These are phyloP conservation scores for Tolypocladium amazonense DNA, from an alignment of 2,329 filamentous ascomycete genomes.

Conservation along the genomic window DNA sequence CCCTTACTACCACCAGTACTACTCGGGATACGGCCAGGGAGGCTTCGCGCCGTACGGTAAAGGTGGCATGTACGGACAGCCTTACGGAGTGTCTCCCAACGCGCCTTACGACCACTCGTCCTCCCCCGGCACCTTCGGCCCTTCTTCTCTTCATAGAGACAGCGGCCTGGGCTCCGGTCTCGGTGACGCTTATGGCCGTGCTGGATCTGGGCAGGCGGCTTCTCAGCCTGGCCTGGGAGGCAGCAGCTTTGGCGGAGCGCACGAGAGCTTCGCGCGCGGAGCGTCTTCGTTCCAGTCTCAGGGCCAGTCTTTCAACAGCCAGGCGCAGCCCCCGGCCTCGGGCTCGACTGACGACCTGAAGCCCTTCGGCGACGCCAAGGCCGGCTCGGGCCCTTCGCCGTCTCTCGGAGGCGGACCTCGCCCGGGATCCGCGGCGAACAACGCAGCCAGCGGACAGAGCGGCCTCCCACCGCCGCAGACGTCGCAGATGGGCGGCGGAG, in stretches of 20 bases:
- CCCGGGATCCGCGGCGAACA: conserved; percentile 48
- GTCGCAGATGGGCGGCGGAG: conserved; percentile 41
- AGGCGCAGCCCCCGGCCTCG: conserved; percentile 33
- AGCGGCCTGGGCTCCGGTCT: conserved; percentile 38
- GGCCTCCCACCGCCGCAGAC: conserved; percentile 46
- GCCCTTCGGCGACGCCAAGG: conserved; percentile 47
- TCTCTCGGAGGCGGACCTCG: conserved; percentile 42
- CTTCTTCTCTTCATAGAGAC: conserved; percentile 42
- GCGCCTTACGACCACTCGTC: conserved; percentile 45
- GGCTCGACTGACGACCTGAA: conserved; percentile 43
- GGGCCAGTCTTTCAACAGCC: conserved; percentile 41
- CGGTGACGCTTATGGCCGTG: conserved; percentile 40
- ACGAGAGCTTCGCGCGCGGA: conserved; percentile 45
- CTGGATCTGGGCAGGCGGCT: conserved; percentile 36
- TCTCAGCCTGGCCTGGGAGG: conserved; percentile 39
- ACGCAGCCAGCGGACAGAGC: conserved; percentile 34
- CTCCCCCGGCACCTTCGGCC: conserved; percentile 44
- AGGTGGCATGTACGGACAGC: conserved; percentile 43
- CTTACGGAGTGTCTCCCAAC: conserved; percentile 46
- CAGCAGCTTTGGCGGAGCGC: conserved; percentile 40
- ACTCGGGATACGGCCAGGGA: conserved; percentile 42
- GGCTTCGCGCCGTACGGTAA: conserved; percentile 45
- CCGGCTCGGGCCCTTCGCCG: conserved; percentile 42
- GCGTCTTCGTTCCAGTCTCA: conserved; percentile 45
- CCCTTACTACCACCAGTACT: conserved; percentile 54